phyloP scores from a whole-genome alignment of 2,329 filamentous ascomycete genomes.

The Colletotrichum spinosum region DNA sequence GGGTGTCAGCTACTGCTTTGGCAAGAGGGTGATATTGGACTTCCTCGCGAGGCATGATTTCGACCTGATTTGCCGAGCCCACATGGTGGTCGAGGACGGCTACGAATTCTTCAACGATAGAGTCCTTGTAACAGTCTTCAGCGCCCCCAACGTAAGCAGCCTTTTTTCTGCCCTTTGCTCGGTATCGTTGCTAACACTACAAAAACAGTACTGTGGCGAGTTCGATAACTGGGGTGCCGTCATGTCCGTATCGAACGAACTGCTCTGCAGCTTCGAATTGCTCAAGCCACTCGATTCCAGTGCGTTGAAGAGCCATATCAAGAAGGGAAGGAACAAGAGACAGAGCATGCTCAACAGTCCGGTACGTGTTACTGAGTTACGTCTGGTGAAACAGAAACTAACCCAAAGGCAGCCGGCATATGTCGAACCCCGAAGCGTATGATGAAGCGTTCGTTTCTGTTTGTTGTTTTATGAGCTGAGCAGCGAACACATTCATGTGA shows the following conservation, averaged over 20 bases:
- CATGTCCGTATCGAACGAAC: conserved; percentile 94
- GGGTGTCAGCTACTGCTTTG: conserved; percentile 98
- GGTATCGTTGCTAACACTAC: conserved; percentile 42
- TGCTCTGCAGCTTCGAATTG: conserved; percentile 96
- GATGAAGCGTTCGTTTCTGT: conserved; percentile 12
- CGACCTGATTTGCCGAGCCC: conserved; percentile 94
- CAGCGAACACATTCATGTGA: neutral
- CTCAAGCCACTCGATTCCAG: conserved; percentile 96
- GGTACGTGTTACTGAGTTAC: conserved; percentile 66
- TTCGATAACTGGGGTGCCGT: conserved; percentile 99
- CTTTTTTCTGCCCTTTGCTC: neutral
- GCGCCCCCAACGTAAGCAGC: conserved; percentile 88
- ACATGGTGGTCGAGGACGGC: conserved; percentile 99
- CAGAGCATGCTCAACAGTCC: conserved; percentile 97
- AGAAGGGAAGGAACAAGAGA: conserved; percentile 94
- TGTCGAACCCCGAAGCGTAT: conserved; percentile 69
- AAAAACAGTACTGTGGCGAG: conserved; percentile 90
- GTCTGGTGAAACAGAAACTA: conserved; percentile 15
- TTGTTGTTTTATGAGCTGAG: too few species aligned
- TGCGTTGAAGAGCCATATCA: conserved; percentile 97
- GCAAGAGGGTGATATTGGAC: conserved; percentile 97
- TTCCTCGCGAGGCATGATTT: conserved; percentile 96
- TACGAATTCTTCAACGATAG: conserved; percentile 99
- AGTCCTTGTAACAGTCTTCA: conserved; percentile 96
- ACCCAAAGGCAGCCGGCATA: conserved; percentile 59